These are phyloP conservation scores for Tricholoma saponaceum DNA, from an alignment of 768 basidiomycete genomes.

Conservation along the genomic window DNA sequence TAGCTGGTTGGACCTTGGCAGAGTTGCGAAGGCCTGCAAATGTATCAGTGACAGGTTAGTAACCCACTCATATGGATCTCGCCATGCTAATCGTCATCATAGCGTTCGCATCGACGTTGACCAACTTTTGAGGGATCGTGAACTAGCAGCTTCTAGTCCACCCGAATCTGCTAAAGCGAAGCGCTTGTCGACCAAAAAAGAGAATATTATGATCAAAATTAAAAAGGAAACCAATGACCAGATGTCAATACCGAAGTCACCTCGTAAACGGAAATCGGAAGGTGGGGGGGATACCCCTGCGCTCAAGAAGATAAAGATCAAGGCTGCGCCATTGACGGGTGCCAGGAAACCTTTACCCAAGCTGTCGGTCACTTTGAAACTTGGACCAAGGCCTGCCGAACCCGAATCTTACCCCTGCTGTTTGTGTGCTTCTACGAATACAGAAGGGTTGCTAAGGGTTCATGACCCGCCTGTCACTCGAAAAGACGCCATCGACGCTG, in stretches of 20 bases:
- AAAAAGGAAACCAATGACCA: constrained; percentile 19
- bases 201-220: constrained; percentile 18
- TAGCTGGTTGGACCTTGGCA: constrained; percentile 87
- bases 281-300: constrained; percentile 30
- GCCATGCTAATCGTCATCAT: background rate
- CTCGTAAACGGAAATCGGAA: constrained; percentile 40
- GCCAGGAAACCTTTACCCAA: constrained; percentile 25
- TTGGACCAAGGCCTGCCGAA: constrained; percentile 59
- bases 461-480: constrained; percentile 60
- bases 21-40: constrained; percentile 71
- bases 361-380: constrained; percentile 58
- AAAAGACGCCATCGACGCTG: constrained; percentile 48
- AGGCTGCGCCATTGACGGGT: constrained; percentile 25
- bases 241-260: constrained; percentile 27
- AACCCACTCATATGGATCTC: background rate
- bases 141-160: constrained; percentile 35
- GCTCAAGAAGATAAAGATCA: constrained; percentile 46
- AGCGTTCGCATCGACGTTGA: constrained; percentile 96
- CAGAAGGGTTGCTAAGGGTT: constrained; percentile 57
- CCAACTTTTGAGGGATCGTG: constrained; percentile 68
- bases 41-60: constrained; percentile 71
- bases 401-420: constrained; percentile 62
- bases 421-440: constrained; percentile 53
- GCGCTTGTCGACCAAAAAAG: constrained; percentile 19
- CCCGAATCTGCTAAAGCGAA: constrained; percentile 14